Conservation (phyloP, 768 basidiomycete genomes). For the Amanita molliuscula region DNA sequence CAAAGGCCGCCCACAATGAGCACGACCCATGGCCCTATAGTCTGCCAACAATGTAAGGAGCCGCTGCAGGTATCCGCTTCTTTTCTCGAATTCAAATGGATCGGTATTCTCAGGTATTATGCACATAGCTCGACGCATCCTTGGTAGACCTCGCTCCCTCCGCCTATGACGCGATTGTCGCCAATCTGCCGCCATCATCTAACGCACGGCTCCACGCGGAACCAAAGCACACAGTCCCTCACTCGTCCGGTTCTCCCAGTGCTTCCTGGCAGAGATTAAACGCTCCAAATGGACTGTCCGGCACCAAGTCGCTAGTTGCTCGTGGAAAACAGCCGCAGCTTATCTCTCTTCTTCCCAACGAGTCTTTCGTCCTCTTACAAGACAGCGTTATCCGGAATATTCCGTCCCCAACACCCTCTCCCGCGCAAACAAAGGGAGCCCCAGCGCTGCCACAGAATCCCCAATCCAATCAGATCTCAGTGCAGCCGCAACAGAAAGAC, state of each 20-base stretch:
- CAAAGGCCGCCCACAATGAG: slow-evolving; percentile 8
- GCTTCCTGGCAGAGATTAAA: slow-evolving; percentile 55
- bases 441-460: slow-evolving; percentile 24
- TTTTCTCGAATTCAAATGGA: slow-evolving; percentile 7
- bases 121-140: slow-evolving; percentile 74
- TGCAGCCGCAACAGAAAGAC: slow-evolving; percentile 27
- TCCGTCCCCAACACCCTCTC: slow-evolving; percentile 40
- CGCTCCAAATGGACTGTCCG: slow-evolving; percentile 24
- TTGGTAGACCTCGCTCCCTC: slow-evolving; percentile 78
- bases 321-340: slow-evolving; percentile 55
- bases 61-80: slow-evolving; percentile 56
- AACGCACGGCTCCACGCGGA: slow-evolving; percentile 27
- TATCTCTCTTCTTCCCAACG: slow-evolving; percentile 50
- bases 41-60: slow-evolving; percentile 89
- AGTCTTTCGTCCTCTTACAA: slow-evolving; percentile 87
- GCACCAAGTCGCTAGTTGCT: slow-evolving; percentile 28
- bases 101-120: slow-evolving; percentile 10
- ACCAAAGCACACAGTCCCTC: slow-evolving; percentile 9
- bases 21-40: slow-evolving; percentile 34
- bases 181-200: slow-evolving; percentile 46
- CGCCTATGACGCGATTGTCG: slow-evolving; percentile 77
- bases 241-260: slow-evolving; percentile 20
- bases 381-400: slow-evolving; percentile 71
- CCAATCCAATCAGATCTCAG: slow-evolving; percentile 18
- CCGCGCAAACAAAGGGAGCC: slow-evolving; percentile 33